Conservation (phyloP, 2,329 filamentous ascomycete genomes). For the Peltaster fructicola region DNA sequence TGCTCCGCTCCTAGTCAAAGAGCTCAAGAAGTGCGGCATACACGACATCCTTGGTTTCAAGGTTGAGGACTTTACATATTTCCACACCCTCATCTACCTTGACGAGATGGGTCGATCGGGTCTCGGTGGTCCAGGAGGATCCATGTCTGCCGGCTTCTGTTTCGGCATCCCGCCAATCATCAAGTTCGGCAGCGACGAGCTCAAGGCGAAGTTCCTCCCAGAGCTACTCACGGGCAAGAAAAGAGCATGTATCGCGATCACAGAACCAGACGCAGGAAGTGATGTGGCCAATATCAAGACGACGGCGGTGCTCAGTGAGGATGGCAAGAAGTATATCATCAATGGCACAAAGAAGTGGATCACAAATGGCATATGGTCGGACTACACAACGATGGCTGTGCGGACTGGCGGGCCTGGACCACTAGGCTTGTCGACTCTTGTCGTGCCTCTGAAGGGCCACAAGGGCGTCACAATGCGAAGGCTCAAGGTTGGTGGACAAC, state of each 20-base stretch:
- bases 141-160: constrained; percentile 53
- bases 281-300: constrained; percentile 60
- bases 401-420: constrained; percentile 50
- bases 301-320: constrained; percentile 41
- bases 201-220: constrained; percentile 50
- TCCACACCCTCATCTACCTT: constrained; percentile 51
- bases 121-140: constrained; percentile 42
- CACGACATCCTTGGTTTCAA: constrained; percentile 47
- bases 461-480: constrained; percentile 51
- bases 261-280: constrained; percentile 55
- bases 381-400: constrained; percentile 54
- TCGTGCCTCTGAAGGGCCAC: constrained; percentile 51
- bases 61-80: constrained; percentile 57
- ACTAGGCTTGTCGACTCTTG: constrained; percentile 44
- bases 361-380: constrained; percentile 54
- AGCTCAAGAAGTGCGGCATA: constrained; percentile 49
- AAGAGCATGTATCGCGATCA: constrained; percentile 59
- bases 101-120: constrained; percentile 55
- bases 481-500: constrained; percentile 48
- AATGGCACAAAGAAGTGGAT: constrained; percentile 74
- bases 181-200: constrained; percentile 44
- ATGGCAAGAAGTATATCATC: constrained; percentile 51
- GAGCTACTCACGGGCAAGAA: constrained; percentile 50
- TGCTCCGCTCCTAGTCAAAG: constrained; percentile 48
- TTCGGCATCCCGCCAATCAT: constrained; percentile 56